A percentile compares a stretch with the other conserved stretches of the same genome.
Evolutionary conservation across 2,329 filamentous ascomycete genomes (phyloP).

Genomic region (Aquanectria penicillioides): DNA sequence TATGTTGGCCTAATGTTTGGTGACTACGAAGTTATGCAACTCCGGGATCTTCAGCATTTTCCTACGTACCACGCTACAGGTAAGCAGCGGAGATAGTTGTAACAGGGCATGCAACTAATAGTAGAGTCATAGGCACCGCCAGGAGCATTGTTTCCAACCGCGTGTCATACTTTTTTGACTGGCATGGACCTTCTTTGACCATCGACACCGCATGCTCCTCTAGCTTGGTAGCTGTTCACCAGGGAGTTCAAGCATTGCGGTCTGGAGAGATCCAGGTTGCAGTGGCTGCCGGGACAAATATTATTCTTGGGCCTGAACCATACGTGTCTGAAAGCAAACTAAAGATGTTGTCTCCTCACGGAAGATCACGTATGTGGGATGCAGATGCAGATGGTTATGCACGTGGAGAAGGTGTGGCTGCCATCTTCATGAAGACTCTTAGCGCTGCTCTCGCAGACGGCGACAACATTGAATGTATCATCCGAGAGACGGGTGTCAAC

Average conservation of each 20-base stretch:
- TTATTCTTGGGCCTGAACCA: neutral
- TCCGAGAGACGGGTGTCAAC: slow-evolving; percentile 2
- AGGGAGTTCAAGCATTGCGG: slow-evolving; percentile 41
- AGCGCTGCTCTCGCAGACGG: neutral
- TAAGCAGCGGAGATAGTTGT: too few relatives aligned
- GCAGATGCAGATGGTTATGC: slow-evolving; percentile 1
- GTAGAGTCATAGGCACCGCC: neutral
- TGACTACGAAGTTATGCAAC: neutral
- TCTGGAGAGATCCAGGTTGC: neutral
- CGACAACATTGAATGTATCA: slow-evolving; percentile 7
- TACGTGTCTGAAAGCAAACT: slow-evolving; percentile 3
- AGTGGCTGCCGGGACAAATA: neutral
- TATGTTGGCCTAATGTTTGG: slow-evolving; percentile 5
- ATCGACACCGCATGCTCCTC: slow-evolving; percentile 62
- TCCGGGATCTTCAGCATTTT: neutral
- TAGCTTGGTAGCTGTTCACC: slow-evolving; percentile 58
- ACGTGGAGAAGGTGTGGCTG: neutral
- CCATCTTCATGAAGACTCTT: neutral
- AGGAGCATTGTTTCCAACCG: slow-evolving; percentile 61
- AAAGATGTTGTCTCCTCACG: neutral
- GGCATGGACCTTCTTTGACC: slow-evolving; percentile 61
- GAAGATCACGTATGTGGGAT: slow-evolving; percentile 7
- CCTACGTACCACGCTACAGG: neutral
- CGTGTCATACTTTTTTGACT: slow-evolving; percentile 63
- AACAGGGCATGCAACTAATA: neutral